A percentile compares a stretch with the other conserved stretches of the same genome.
Conservation (phyloP, 2,329 filamentous ascomycete species). For the Neofusicoccum cordaticola region DNA sequence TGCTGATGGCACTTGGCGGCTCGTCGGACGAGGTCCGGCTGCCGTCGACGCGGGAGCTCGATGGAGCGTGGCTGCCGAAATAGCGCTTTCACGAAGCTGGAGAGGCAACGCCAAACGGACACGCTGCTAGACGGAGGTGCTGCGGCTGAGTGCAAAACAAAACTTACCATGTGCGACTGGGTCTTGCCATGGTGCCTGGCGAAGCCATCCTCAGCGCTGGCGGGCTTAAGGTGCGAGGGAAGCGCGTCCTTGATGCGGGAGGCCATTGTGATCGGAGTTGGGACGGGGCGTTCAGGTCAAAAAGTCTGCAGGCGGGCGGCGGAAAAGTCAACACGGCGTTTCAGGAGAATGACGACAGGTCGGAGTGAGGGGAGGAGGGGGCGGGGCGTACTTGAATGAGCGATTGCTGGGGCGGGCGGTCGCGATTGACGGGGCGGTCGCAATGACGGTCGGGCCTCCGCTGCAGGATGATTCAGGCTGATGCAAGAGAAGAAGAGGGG, state of each 20-base stretch:
- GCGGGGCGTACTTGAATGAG: slow-evolving; percentile 12
- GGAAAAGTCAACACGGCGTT: slow-evolving; percentile 1
- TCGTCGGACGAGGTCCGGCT: neutral
- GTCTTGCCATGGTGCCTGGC: slow-evolving; percentile 77
- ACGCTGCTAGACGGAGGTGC: slow-evolving; percentile 1
- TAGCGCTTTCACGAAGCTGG: neutral
- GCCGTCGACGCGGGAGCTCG: neutral
- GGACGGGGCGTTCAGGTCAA: neutral
- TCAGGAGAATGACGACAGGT: slow-evolving; percentile 15
- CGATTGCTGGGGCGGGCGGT: neutral
- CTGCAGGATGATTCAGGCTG: slow-evolving; percentile 1
- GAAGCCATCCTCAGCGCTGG: slow-evolving; percentile 45
- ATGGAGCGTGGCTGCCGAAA: neutral
- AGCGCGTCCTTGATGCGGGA: slow-evolving; percentile 61
- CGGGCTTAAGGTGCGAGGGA: slow-evolving; percentile 78
- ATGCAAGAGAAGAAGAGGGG: slow-evolving; percentile 2
- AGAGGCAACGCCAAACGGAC: neutral
- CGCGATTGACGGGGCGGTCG: neutral
- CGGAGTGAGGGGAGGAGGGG: slow-evolving; percentile 12
- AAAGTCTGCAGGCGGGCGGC: neutral
- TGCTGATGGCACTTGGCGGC: slow-evolving; percentile 9
- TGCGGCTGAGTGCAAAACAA: slow-evolving; percentile 11
- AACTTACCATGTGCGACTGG: slow-evolving; percentile 78
- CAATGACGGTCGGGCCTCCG: slow-evolving; percentile 8
- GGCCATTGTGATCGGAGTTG: slow-evolving; percentile 56